phyloP scores from a whole-genome alignment of 2,329 filamentous ascomycete species.

The Trichoderma citrinoviride region DNA sequence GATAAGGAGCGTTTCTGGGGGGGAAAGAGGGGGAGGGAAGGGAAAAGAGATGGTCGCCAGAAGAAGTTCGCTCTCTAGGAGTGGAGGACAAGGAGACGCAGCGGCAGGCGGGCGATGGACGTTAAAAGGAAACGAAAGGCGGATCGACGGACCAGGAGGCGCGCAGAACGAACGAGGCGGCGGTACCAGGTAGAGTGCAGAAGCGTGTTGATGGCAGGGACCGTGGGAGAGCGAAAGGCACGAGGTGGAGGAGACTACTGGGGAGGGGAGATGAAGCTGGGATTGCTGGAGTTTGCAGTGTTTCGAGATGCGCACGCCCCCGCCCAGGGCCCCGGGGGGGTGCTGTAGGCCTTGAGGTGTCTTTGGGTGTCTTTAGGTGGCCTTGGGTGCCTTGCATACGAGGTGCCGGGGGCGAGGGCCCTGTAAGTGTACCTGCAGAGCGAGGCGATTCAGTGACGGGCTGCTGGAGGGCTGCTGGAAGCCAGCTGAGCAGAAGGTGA shows the following conservation, averaged over 20 bases:
- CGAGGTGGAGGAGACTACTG: conserved; percentile 4
- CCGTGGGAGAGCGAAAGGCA: no score
- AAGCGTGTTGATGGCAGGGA: conserved; percentile 3
- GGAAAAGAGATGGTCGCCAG: background rate
- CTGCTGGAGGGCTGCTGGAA: no score
- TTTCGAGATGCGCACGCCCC: conserved; percentile 18
- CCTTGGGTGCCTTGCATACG: background rate
- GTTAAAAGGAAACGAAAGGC: conserved; percentile 33
- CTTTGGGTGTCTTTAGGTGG: background rate
- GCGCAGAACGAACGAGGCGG: background rate
- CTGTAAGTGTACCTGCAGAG: no score
- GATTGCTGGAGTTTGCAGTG: conserved; percentile 13
- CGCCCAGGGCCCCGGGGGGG: background rate
- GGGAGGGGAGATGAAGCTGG: conserved; percentile 6
- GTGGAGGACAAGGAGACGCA: conserved; percentile 28
- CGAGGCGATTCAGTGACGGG: no score
- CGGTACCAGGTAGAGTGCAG: conserved; percentile 13
- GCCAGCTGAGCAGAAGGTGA: no score
- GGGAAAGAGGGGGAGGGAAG: conserved; percentile 6
- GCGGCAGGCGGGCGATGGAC: conserved; percentile 27
- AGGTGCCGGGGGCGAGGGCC: background rate
- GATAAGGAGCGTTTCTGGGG: conserved; percentile 19
- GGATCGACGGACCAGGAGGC: conserved; percentile 10
- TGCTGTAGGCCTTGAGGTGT: background rate
- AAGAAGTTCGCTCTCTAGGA: conserved; percentile 12